Base-by-base conservation (phyloP, 495 filamentous ascomycete genomes). In the Penicillium egyptiacum region DNA sequence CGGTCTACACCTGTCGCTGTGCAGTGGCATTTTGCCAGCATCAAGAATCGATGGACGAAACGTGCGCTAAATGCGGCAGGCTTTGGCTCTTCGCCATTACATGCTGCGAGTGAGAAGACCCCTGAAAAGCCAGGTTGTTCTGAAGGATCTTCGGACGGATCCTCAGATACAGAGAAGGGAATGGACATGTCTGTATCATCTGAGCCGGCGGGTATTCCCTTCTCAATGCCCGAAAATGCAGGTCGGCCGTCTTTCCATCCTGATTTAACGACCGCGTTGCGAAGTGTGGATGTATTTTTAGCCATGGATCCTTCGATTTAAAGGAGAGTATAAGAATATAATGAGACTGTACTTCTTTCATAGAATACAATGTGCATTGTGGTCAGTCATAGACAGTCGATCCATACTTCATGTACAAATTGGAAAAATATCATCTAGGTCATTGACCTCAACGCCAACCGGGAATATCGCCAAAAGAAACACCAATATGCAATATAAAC, bases 21-120 rank as follows among this genome's bases (percentile, higher is more conserved):
- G 5, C 90, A 98, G 63, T 96, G 92, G 91, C 92, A 98, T 69
- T 86, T 98, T 60, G 89, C 91, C 9, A 86, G 85, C 71, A 88
- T 98, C 76, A 91, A 85, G 74, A 96, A 93, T 75, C 85, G 91
- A 47, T 98, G 92, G 92, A 92, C 92, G 31, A 98, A 96, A 74
- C 88, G 92, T 12, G 92, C 90, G 5, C 85, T 98, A 14, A 86
- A 84, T 12, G 81, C 87, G 8, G 93, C 89, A 4, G 92, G 93
- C 20, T 98, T 98, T 70, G 93, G 93, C 80, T 83, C 5, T 86
- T 88, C 22, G 72, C 77, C 14, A 1, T 28, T 17, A 25, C 22
- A 8, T 63, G 72, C 4, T 74, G 76, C 1, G 72, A 74, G 1
- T 73, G 83, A 57, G 72, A 82, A 89, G 68, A 8, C 5, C 2